These are phyloP conservation scores for Coprinellus aureogranulatus DNA, from an alignment of 768 basidiomycete genomes.

Conservation along the genomic window DNA sequence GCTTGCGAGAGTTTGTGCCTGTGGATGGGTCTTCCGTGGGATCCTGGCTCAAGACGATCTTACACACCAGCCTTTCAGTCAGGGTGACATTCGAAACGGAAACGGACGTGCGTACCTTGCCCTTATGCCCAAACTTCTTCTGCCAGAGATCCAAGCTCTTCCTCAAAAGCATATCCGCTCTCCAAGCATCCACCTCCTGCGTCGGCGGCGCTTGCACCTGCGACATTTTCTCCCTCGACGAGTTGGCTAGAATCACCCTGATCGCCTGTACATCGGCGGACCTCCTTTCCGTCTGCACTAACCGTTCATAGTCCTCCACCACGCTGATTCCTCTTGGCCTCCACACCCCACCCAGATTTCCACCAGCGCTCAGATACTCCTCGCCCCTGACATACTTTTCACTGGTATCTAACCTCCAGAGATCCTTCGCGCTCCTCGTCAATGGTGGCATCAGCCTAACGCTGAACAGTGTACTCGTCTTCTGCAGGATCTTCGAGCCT, in stretches of 20 bases:
- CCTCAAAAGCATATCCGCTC: constrained; percentile 59
- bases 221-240: constrained; percentile 30
- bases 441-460: constrained; percentile 79
- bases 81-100: constrained; percentile 15
- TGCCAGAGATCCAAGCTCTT: constrained; percentile 81
- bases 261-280: constrained; percentile 91
- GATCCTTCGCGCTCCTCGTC: constrained; percentile 81
- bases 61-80: constrained; percentile 10
- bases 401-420: constrained; percentile 94
- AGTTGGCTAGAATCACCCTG: constrained; percentile 66
- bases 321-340: constrained; percentile 84
- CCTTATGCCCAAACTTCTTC: constrained; percentile 71
- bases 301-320: constrained; percentile 78
- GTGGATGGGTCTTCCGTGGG: constrained; percentile 55
- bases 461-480: constrained; percentile 81
- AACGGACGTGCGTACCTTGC: constrained; percentile 59
- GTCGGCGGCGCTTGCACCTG: constrained; percentile 31
- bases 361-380: constrained; percentile 50
- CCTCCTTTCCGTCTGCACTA: constrained; percentile 68
- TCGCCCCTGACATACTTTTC: constrained; percentile 95
- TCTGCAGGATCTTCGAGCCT: constrained; percentile 71
- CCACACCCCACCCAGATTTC: constrained; percentile 52
- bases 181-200: constrained; percentile 61
- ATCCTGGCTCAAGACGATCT: constrained; percentile 81
- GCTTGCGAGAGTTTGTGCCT: constrained; percentile 23